Evolutionary conservation across 2,329 filamentous ascomycete species (phyloP), one percentile per base, ranked within the genome.

Genomic region (Septoria petroselini): DNA sequence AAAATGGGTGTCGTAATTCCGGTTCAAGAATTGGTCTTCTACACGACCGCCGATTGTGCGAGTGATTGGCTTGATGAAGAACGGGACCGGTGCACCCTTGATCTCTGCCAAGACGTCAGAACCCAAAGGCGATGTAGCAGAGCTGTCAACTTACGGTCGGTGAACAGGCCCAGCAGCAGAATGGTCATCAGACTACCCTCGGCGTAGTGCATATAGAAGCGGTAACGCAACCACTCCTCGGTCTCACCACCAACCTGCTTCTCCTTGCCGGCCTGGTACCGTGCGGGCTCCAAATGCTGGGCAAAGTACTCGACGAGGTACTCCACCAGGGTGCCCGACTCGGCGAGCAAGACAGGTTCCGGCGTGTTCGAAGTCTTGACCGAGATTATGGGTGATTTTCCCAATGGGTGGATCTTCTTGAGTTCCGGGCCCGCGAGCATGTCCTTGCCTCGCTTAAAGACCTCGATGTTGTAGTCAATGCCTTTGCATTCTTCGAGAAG

Each of bases 151-250:
- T 61, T 73, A 77, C 78, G 71, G 38, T 76, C 65, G 15, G 86
- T 72, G 19, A 95, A 70, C 12, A 93, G 65, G 11, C 76, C 71
- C 54, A 88, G 69, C 1, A 91, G 70, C 55, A 93, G 67, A 40
- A 82, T 73, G 0, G 82, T 79, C 84, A 94, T 93, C 54, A 96
- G 71, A 53, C 81, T 88, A 8, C 91, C 91, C 71, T 96, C 91
- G 4, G 81, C 77, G 68, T 91, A 96, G 67, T 95, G 86, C 76
- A 95, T 80, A 58, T 81, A 82, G 65, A 88, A 87, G 63, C 76
- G 73, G 62, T 82, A 81, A 34, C 80, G 72, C 63, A 81, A 63
- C 77, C 79, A 84, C 53, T 73, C 71, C 59, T 83, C 80, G 0
- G 74, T 80, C 68, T 84, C 81, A 3, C 71, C 77, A 5, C 79